Base-by-base conservation (phyloP, 108 stramenopile species). In the Fragilaria crotonensis region DNA sequence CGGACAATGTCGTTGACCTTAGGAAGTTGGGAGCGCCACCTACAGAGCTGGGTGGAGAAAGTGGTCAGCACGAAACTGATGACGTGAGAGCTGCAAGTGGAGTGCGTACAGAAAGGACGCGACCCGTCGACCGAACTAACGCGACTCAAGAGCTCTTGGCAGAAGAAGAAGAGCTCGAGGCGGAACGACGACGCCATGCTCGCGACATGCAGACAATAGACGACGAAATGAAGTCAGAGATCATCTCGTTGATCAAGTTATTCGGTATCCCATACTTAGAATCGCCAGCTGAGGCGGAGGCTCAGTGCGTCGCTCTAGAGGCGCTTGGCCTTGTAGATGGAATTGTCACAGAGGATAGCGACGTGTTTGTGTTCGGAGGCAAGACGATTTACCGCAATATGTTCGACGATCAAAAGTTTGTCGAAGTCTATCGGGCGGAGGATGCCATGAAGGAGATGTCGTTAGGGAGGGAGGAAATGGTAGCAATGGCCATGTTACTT, bases 201-300 rank as follows among this genome's bases (percentile, higher is more conserved):
- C 62, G 94, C 19, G 94, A 96, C 48, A 76, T 80, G 52, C 85
- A 87, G 48, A 78, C 84, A 4, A 79, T 96, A 3, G 91, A 95
- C 19, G 94, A 97, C 33, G 97, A 96, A 66, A 97, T 99, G 96
- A 80, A 77, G 36, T 77, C 81, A 18, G 97, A 98, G 30, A 78
- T 96, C 3, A 78, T 96, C 59, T 70, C 78, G 3, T 60, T 99
- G 20, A 60, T 99, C 25, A 65, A 81, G 31, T 69, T 95, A 18
- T 96, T 97, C 60, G 99, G 96, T 2, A 70, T 99, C 14, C 99
- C 99, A 0, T 99, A 90, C 73, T 51, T 99, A 30, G 84, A 93
- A 30, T 89, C 97, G 0, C 99, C 99, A 7, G 91, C 95, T 45
- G 99, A 99, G 60, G 99, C 99, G 0, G 99, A 99, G 68, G 96